A percentile compares a stretch with the other conserved stretches of the same genome.
Evolutionary conservation across 371 early-diverging fungal species (phyloP).

Genomic region (Rhizomucor pusillus): DNA sequence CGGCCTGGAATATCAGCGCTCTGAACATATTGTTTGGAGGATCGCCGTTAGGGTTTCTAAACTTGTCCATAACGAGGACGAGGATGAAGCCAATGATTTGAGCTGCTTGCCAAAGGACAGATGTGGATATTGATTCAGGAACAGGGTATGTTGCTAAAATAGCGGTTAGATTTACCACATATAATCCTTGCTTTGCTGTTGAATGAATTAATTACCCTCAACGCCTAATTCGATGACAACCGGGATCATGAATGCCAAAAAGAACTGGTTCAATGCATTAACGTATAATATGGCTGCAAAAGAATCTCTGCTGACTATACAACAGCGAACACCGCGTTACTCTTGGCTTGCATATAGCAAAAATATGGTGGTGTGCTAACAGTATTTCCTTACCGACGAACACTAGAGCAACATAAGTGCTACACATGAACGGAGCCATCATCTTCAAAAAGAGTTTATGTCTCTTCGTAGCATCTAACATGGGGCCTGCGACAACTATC

Average conservation of each 20-base stretch:
- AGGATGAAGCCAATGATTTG: conserved; percentile 32
- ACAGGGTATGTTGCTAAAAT: conserved; percentile 6
- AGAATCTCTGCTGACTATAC: conserved; percentile 30
- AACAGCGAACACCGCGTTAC: too few species aligned
- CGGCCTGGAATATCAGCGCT: conserved; percentile 35
- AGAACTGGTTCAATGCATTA: conserved; percentile 30
- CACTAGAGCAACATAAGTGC: conserved; percentile 46
- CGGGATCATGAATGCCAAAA: conserved; percentile 35
- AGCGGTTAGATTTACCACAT: too few species aligned
- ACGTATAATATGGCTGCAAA: conserved; percentile 33
- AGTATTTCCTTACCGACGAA: conserved; percentile 35
- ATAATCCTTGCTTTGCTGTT: conserved; percentile 14
- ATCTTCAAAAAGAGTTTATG: conserved; percentile 43
- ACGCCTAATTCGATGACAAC: conserved; percentile 38
- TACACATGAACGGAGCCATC: conserved; percentile 47
- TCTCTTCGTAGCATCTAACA: conserved; percentile 53
- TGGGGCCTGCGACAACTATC: conserved; percentile 43
- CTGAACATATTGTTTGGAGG: conserved; percentile 32
- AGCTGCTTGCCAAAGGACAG: conserved; percentile 34
- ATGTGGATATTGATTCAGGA: conserved; percentile 34
- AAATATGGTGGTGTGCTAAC: too few species aligned
- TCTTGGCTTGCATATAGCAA: too few species aligned
- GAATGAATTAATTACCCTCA: conserved; percentile 34
- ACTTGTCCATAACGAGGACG: conserved; percentile 29
- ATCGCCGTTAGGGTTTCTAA: conserved; percentile 29